Evolutionary conservation across 176 grass and related monocot species (phyloP).

Genomic region (Rhynchospora tenuis): DNA sequence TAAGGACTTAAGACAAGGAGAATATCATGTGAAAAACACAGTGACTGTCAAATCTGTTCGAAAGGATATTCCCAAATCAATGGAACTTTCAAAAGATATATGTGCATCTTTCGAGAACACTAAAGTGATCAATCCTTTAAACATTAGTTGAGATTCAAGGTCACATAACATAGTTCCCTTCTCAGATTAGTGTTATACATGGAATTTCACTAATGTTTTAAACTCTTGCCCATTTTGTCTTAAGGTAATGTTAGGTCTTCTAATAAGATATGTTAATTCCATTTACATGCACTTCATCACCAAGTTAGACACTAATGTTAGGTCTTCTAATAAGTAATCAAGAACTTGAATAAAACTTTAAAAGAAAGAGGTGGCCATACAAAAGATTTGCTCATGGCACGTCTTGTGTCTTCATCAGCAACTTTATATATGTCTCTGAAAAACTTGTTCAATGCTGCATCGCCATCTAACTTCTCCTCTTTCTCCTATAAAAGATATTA

Average conservation of each 20-base stretch:
- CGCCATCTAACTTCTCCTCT: slow-evolving; percentile 39
- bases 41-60: no score
- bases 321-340: background rate
- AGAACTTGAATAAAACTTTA: background rate
- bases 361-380: slow-evolving; percentile 20
- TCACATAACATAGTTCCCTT: background rate
- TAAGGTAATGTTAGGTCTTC: background rate
- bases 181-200: background rate
- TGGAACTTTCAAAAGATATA: no score
- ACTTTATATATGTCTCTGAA: slow-evolving; percentile 46
- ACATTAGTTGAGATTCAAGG: background rate
- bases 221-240: no score
- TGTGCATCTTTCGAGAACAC: no score
- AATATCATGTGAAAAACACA: no score
- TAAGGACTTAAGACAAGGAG: no score
- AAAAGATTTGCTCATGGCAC: slow-evolving; percentile 60
- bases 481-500: slow-evolving; percentile 23
- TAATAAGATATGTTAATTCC: background rate
- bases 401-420: slow-evolving; percentile 39
- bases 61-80: no score
- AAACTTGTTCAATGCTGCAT: slow-evolving; percentile 45
- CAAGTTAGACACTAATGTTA: background rate
- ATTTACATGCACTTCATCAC: background rate
- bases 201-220: background rate
- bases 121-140: background rate